Evolutionary conservation across 2,329 filamentous ascomycete genomes (phyloP), one percentile per base, ranked within the genome.

Genomic region (Hypoxylon sp.): DNA sequence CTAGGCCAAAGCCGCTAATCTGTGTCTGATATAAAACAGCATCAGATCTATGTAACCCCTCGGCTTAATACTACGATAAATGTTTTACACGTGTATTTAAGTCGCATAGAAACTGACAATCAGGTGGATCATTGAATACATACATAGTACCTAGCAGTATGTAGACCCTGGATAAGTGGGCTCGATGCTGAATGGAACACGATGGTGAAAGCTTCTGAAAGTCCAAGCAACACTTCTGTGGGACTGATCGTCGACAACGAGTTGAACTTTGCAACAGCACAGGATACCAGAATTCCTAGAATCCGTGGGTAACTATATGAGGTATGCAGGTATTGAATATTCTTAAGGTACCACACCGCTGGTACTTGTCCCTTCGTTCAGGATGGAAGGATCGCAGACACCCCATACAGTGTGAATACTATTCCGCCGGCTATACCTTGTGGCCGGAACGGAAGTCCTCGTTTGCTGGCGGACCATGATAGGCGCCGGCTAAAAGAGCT

Each of bases 241-340:
- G 65, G 34, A 69, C 67, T 14, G 23, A 59, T 55, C 56, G 57
- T 60, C 66, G 67, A 63, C 64, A 56, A 69, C 66, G 67, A 63
- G 62, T 41, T 70, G 61, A 53, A 53, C 50, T 60, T 61, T 65
- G 59, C 38, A 25, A 62, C 55, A 50, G 11, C 19, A 62, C 55
- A 50, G 11, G 10, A 56, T 32, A 21, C 32, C 53, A 55, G 57
- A 51, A 46, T 28, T n/a, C 28, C 6, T 30, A 30, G 28, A 30
- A 30, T 30, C 25, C 25, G 25, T 9, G 43, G 14, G 55, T 21
- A 30, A 19, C 43, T 32, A 36, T 49, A 25, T 17, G 17, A 28
- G 9, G 36, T 46, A 36, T 58, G 36, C 32, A 30, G 21, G 14
- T 55, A 41, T 46, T 46, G 36, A 46, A 38, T 48, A 28, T 49